Percentiles rank a stretch among this genome's conserved stretches.
Evolutionary conservation across 106 monocot species (phyloP).

Genomic region (Narthecium ossifragum): DNA sequence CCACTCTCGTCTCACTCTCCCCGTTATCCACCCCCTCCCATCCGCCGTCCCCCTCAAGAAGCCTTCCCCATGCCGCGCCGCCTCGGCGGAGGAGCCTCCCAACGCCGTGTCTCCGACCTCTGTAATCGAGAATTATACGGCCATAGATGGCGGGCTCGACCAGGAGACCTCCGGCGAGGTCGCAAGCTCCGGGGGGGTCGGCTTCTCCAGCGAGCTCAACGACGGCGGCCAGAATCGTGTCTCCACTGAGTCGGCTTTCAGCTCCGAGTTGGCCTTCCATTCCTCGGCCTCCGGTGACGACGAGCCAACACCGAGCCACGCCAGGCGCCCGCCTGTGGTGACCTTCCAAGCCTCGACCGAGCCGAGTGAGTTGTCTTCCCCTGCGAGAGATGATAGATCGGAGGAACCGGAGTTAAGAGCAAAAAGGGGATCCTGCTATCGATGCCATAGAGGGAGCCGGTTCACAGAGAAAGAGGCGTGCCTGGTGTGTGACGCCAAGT

Average conservation of each 20-base stretch:
- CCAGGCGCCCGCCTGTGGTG: conserved; percentile 1
- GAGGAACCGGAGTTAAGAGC: conserved; percentile 6
- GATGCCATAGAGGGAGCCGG: conserved; percentile 54
- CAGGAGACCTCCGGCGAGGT: conserved; percentile 12
- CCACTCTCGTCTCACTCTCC: conserved; percentile 15
- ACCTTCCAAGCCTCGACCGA: conserved; percentile 22
- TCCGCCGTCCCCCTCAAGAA: conserved; percentile 16
- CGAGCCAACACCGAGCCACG: neutral
- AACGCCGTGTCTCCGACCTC: conserved; percentile 32
- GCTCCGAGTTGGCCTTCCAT: too few relatives aligned
- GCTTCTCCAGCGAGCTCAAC: neutral
- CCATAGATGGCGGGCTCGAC: conserved; percentile 17
- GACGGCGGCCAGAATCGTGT: too few relatives aligned
- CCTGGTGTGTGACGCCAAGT: conserved; percentile 70
- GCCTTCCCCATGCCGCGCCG: neutral
- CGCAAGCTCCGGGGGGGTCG: neutral
- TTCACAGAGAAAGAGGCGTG: conserved; percentile 86
- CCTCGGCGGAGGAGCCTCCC: neutral
- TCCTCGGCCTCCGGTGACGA: conserved; percentile 16
- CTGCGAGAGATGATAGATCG: neutral
- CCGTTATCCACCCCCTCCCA: conserved; percentile 49
- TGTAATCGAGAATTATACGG: conserved; percentile 43
- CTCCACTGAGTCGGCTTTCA: too few relatives aligned
- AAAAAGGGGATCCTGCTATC: conserved; percentile 46
- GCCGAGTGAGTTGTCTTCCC: conserved; percentile 6